Evolutionary conservation across 2,329 filamentous ascomycete species (phyloP).

Genomic region (Plectosphaerella plurivora): DNA sequence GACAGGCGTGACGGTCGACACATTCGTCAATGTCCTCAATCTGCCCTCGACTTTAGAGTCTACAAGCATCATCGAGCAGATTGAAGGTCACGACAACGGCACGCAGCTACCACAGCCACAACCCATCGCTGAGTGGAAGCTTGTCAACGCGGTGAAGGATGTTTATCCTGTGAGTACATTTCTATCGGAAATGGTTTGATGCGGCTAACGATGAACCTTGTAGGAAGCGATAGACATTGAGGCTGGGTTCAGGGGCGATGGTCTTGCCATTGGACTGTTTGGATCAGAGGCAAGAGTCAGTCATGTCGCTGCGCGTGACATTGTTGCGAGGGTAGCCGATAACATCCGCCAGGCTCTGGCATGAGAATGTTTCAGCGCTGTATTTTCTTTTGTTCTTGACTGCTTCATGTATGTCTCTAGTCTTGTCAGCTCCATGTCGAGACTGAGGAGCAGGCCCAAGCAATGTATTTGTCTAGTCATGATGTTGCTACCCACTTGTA

Average conservation of each 20-base stretch:
- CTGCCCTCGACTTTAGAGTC: conserved; percentile 28
- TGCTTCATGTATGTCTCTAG: too few relatives aligned
- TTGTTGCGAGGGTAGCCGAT: too few relatives aligned
- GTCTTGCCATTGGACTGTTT: conserved; percentile 36
- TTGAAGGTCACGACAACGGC: neutral
- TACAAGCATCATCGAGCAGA: neutral
- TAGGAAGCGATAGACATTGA: conserved; percentile 38
- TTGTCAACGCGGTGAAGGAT: conserved; percentile 18
- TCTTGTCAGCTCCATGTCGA: too few relatives aligned
- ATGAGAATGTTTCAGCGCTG: too few relatives aligned
- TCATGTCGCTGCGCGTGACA: too few relatives aligned
- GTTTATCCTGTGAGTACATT: conserved; percentile 25
- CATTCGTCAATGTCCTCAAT: conserved; percentile 78
- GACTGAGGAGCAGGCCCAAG: too few relatives aligned
- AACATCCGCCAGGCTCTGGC: too few relatives aligned
- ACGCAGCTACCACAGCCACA: conserved; percentile 4
- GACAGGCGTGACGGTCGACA: conserved; percentile 67
- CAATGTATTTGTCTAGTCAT: too few relatives aligned
- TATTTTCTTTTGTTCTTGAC: too few relatives aligned
- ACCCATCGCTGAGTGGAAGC: conserved; percentile 11
- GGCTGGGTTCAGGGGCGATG: conserved; percentile 23
- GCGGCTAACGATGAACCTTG: neutral
- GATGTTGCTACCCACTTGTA: too few relatives aligned
- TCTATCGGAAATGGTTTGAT: neutral
- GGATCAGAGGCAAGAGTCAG: conserved; percentile 15